A percentile compares a stretch with the other conserved stretches of the same genome.
Evolutionary conservation across 2,329 filamentous ascomycete species (phyloP).

Genomic region (Ampelomyces quisqualis): DNA sequence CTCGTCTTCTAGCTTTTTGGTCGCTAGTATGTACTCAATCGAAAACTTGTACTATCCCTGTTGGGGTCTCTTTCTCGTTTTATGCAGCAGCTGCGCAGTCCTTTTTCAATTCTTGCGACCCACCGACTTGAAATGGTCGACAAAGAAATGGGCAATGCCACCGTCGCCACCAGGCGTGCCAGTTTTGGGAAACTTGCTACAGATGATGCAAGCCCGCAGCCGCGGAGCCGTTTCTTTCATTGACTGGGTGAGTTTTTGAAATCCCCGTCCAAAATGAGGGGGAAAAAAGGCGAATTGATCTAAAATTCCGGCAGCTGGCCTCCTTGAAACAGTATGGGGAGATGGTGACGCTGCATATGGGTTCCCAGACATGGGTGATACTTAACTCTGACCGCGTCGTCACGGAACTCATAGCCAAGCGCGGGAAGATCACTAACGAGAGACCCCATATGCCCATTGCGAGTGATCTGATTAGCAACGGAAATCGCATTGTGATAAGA

Average conservation of each 20-base stretch:
- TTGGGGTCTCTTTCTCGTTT: not conserved
- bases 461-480: slow-evolving; percentile 41
- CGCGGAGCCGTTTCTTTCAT: not conserved
- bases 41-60: not conserved
- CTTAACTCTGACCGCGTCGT: slow-evolving; percentile 48
- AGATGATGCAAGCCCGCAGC: slow-evolving; percentile 1
- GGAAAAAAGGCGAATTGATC: not conserved
- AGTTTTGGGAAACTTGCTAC: slow-evolving; percentile 1
- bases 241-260: slow-evolving; percentile 1
- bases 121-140: slow-evolving; percentile 2
- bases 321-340: slow-evolving; percentile 27
- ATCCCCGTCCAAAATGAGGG: not conserved
- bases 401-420: slow-evolving; percentile 44
- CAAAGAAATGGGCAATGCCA: slow-evolving; percentile 2
- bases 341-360: slow-evolving; percentile 37
- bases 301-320: not conserved
- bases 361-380: slow-evolving; percentile 47
- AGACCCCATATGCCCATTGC: slow-evolving; percentile 41
- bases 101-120: slow-evolving; percentile 1
- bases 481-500: slow-evolving; percentile 38
- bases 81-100: not conserved
- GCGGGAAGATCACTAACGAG: slow-evolving; percentile 39
- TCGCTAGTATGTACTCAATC: not conserved
- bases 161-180: not conserved
- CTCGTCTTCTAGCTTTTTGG: not conserved